Evolutionary conservation across 768 basidiomycete genomes (phyloP), one percentile per base, ranked within the genome.

Genomic region (Suillus cothurnatus): DNA sequence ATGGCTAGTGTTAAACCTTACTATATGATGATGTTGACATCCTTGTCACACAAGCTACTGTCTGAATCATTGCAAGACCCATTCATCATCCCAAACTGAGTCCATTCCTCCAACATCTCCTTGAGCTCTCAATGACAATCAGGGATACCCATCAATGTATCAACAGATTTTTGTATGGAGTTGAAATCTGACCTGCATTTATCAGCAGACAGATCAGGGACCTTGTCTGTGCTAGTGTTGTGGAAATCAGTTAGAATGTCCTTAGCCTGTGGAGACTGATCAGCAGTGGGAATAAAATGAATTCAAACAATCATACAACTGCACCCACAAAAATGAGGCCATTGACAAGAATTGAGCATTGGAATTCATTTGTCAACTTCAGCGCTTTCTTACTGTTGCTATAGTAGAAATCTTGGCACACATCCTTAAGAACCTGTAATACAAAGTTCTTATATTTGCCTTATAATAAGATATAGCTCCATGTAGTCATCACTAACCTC

Each of bases 381-480:
- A 67, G 6, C 6, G 2, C 23, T 26, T 50, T 50, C 26, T 49
- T n/a, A n/a, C 26, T 26, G 0, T 50, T 50, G 14, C 49, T 1
- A 3, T 50, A 50, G 23, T 50, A 50, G 26, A 50, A 50, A 50
- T 50, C 26, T 26, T 15, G 49, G 15, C 49, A 50, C 17, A 6
- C 26, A 8, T 50, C 49, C 17, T 50, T 50, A 26, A 50, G 49
- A 50, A 50, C 49, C 26, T 50, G 49, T 15, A 6, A 49, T 49
- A 15, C 6, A 6, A 49, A 49, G 69, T 56, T 69, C 69, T n/a
- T 64, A 64, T 32, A 47, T 49, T 4, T 31, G 47, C 43, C 39
- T 47, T 45, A 45, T 21, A 45, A n/a, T n/a, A 45, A 45, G 43
- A 11, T 45, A 19, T 6, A 0, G 2, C 47, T 12, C 47, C 47